Evolutionary conservation across 1,284 basidiomycete species (phyloP).

Genomic region (Ceratobasidium sp.): DNA sequence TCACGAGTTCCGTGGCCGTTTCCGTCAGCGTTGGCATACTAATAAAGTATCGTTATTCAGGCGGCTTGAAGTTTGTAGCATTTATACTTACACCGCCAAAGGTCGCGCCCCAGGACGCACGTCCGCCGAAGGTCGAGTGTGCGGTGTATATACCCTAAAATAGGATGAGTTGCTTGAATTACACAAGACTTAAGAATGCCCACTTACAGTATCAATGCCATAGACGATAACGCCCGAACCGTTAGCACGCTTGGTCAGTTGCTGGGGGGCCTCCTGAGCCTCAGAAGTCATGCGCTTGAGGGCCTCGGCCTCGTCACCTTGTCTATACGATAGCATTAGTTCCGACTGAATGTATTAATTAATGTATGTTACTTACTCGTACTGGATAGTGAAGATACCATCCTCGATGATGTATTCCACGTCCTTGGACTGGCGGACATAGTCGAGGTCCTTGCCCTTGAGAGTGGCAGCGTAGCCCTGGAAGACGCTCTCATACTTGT

Average conservation of each 20-base stretch:
- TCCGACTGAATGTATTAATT: neutral
- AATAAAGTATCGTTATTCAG: neutral
- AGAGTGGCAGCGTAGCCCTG: conserved; percentile 40
- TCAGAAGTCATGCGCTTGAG: neutral
- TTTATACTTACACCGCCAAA: conserved; percentile 48
- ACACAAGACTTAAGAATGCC: neutral
- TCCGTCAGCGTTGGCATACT: conserved; percentile 32
- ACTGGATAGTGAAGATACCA: conserved; percentile 9
- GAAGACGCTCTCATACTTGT: conserved; percentile 39
- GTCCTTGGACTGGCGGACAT: conserved; percentile 35
- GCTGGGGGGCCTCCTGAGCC: neutral
- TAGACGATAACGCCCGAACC: conserved; percentile 37
- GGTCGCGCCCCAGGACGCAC: conserved; percentile 62
- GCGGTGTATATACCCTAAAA: too few relatives aligned
- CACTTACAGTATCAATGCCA: conserved; percentile 37
- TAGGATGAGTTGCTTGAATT: too few relatives aligned
- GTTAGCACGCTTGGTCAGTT: neutral
- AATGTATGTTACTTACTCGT: neutral
- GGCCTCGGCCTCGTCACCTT: neutral
- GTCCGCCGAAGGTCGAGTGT: too few relatives aligned
- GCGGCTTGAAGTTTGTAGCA: neutral
- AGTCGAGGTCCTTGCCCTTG: conserved; percentile 33
- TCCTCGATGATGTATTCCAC: conserved; percentile 40
- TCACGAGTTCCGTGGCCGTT: conserved; percentile 40
- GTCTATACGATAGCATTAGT: neutral